Evolutionary conservation across 371 early-diverging fungal genomes (phyloP).

Genomic region (Funneliformis caledonium): DNA sequence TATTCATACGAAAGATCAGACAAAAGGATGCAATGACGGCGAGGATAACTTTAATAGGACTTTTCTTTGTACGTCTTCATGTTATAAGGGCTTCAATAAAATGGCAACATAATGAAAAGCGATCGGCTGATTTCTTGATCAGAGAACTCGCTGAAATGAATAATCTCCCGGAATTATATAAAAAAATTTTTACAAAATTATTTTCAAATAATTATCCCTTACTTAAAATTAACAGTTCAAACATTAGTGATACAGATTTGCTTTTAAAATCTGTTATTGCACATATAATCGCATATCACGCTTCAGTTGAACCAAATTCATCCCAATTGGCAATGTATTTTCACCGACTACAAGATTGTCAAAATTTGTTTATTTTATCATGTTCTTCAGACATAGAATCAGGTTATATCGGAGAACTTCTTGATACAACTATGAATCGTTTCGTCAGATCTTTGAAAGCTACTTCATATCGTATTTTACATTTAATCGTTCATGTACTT

Average conservation of each 20-base stretch:
- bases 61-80: neutral
- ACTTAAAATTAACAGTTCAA: neutral
- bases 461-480: slow-evolving; percentile 34
- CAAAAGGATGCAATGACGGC: neutral
- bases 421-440: neutral
- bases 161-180: neutral
- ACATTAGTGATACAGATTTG: neutral
- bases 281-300: slow-evolving; percentile 29
- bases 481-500: slow-evolving; percentile 35
- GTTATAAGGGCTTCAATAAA: neutral
- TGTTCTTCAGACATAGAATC: slow-evolving; percentile 28
- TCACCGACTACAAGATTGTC: neutral
- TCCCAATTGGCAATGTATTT: slow-evolving; percentile 21
- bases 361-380: neutral
- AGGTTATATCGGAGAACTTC: slow-evolving; percentile 15
- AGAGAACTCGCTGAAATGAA: neutral
- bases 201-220: neutral
- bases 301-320: neutral
- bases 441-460: slow-evolving; percentile 23
- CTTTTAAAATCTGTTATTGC: slow-evolving; percentile 35
- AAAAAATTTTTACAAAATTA: neutral
- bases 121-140: slow-evolving; percentile 6
- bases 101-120: neutral
- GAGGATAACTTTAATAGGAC: slow-evolving; percentile 25
- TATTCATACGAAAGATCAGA: neutral